Base-by-base conservation (phyloP, 192 early-diverging fungal genomes). In the Pilobolus umbonatus region DNA sequence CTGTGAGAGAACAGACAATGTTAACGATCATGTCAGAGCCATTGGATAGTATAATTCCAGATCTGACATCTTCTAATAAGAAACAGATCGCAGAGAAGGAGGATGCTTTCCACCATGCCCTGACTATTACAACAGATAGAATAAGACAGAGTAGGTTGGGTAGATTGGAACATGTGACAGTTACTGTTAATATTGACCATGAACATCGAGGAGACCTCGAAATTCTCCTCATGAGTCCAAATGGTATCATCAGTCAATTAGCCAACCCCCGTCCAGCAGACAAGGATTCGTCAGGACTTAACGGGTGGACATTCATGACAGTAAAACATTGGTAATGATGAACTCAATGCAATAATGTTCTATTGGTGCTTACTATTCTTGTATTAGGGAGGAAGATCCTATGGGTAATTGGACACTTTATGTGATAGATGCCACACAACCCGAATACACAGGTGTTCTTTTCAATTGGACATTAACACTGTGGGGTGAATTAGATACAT, bases 251-350 rank as follows among this genome's bases (percentile, higher is more conserved):
- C 12, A 89, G 85, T 42, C 68, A 84, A 61, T 67, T 99, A 49
- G 90, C 82, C 0, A 78, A 80, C 0, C 64, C 73, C 24, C 62
- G 96, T 14, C 73, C 67, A 38, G 75, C 60, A 55, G 96, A 99
- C 68, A 55, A 38, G 11, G 81, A 79, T 60, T 74, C 36, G 6
- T 69, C 67, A 9, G 96, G 96, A 10, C 87, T 95, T 52, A 15
- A 51, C 7, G 79, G 85, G 56, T 99, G 96, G 96, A 93, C 89
- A 26, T 92, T 97, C 59, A 95, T 94, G 92, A 88, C 79, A 28
- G 93, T 99, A 35, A 90, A 88, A 71, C 96, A 99, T 60, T 99
- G 96, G 91, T 93, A 75, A 60, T 43, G 14, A 39, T 28, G 5
- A 25, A 30, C 25, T 15, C 6, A 30, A 34, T 22, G 0, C 30